Evolutionary conservation across 2,329 filamentous ascomycete species (phyloP).

Genomic region (Aureobasidium musti): DNA sequence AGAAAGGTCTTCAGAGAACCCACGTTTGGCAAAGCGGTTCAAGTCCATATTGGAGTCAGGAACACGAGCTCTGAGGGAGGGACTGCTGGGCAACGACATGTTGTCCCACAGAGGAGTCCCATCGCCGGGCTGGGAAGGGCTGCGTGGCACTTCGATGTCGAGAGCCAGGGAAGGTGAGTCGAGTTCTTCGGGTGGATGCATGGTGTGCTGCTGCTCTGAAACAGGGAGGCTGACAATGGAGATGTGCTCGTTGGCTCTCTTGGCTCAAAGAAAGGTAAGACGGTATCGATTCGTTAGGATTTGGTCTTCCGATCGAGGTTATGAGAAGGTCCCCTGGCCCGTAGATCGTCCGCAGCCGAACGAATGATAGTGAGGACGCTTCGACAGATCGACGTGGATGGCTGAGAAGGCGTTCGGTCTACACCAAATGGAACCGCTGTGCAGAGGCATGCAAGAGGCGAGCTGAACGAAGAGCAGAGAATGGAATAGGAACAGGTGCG

Average conservation of each 20-base stretch:
- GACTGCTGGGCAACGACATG: background rate
- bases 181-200: background rate
- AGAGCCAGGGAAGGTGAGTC: background rate
- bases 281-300: background rate
- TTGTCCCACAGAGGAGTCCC: background rate
- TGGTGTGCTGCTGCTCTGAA: no score
- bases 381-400: background rate
- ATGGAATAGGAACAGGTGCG: background rate
- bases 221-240: background rate
- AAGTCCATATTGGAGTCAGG: background rate
- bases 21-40: background rate
- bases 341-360: background rate
- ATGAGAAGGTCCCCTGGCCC: background rate
- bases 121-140: background rate
- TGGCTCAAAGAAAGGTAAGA: background rate
- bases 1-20: background rate
- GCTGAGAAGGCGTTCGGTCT: background rate
- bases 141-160: background rate
- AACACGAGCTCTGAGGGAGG: background rate
- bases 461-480: no score
- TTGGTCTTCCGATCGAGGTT: background rate
- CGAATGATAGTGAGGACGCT: background rate
- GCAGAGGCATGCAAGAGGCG: background rate
- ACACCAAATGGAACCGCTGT: background rate
- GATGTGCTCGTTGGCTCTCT: background rate